These are phyloP conservation scores for Shiraia bambusicola DNA, from an alignment of 2,329 filamentous ascomycete genomes.

Conservation along the genomic window DNA sequence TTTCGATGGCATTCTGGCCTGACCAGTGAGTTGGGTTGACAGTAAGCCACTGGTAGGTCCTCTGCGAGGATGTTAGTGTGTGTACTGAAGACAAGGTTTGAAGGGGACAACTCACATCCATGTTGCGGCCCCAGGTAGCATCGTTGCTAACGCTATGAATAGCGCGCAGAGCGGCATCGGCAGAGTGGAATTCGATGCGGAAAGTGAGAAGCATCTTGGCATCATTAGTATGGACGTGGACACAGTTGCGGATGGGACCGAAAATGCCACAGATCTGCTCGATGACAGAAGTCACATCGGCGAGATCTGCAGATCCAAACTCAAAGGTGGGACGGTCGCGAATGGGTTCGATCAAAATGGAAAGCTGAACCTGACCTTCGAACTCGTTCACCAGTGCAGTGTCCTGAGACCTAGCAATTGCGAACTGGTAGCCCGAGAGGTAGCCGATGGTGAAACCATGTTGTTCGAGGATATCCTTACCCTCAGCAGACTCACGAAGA, in stretches of 20 bases:
- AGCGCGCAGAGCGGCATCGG: slow-evolving; percentile 31
- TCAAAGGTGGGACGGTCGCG: slow-evolving; percentile 12
- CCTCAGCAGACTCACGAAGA: slow-evolving; percentile 38
- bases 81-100: slow-evolving; percentile 2
- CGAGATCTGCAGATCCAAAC: slow-evolving; percentile 18
- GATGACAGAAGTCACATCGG: slow-evolving; percentile 13
- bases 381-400: slow-evolving; percentile 25
- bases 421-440: slow-evolving; percentile 27
- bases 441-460: slow-evolving; percentile 23
- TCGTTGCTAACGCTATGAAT: slow-evolving; percentile 19
- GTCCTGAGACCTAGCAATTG: slow-evolving; percentile 29
- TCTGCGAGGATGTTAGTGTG: slow-evolving; percentile 23
- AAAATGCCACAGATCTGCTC: slow-evolving; percentile 18
- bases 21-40: slow-evolving; percentile 18
- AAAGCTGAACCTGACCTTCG: slow-evolving; percentile 37
- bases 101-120: slow-evolving; percentile 11
- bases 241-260: slow-evolving; percentile 19
- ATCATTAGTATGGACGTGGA: slow-evolving; percentile 21
- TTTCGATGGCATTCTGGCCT: slow-evolving; percentile 20
- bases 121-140: slow-evolving; percentile 1
- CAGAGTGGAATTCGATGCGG: slow-evolving; percentile 36
- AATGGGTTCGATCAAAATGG: slow-evolving; percentile 19
- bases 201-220: slow-evolving; percentile 20
- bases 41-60: slow-evolving; percentile 23
- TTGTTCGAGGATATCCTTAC: slow-evolving; percentile 23